Evolutionary conservation across 495 filamentous ascomycete species (phyloP), one percentile per base, ranked within the genome.

Genomic region (Aspergillus leporis): DNA sequence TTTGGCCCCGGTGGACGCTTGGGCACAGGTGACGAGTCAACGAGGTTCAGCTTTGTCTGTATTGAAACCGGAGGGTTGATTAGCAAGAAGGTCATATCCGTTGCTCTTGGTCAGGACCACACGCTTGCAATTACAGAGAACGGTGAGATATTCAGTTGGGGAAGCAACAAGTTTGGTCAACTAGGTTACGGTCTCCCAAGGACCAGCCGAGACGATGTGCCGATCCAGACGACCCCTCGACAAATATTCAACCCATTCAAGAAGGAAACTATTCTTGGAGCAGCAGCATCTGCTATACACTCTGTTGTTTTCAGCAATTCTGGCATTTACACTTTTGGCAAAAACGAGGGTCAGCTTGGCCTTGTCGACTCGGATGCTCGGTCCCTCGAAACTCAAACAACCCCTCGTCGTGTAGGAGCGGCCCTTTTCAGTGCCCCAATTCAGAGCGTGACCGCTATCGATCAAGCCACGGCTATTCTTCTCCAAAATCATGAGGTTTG

Each of bases 311-410:
- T 94, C 65, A 97, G 90, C 5, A 77, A 79, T 2, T 81, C 85
- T 3, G 91, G 92, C 22, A 76, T 98, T 5, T 98, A 89, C 68
- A 96, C 91, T 5, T 98, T 95, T 79, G 94, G 94, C 19, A 96
- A 94, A 71, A 98, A 98, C 62, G 85, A 95, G 62, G 94, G 94
- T 22, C 94, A 98, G 64, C 83, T 98, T 48, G 95, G 94, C 4
- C 78, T 98, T 45, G 89, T 97, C 66, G 95, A 97, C 68, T 93
- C 94, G 13, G 93, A 98, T 72, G 92, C 95, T 40, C 86, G 91
- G 19, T 96, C 92, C 0, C 84, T 97, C 16, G 90, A 93, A 58
- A 75, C 85, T 18, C 94, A 98, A 69, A 80, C 80, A 13, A 88
- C 82, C 1, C 95, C 94, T 13, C 83, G 93, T 41, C 92, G 88